Evolutionary conservation across 2,329 filamentous ascomycete genomes (phyloP).

Genomic region (Penicillium sp.): DNA sequence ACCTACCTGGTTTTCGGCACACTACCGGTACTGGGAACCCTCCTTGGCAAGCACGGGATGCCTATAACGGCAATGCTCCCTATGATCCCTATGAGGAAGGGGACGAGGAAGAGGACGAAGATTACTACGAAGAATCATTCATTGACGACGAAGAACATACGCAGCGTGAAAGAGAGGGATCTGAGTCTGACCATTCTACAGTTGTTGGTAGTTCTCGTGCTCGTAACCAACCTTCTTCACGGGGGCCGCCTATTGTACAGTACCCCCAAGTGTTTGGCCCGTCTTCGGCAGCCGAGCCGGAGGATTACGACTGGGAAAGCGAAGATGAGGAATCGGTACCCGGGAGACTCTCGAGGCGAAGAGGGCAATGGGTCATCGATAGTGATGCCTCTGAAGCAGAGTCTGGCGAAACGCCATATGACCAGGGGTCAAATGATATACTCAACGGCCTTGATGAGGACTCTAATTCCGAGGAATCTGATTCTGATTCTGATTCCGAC

Average conservation of each 20-base stretch:
- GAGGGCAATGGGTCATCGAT: slow-evolving; percentile 16
- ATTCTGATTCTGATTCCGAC: neutral
- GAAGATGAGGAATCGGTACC: neutral
- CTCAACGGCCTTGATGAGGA: no score
- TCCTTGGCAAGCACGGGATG: neutral
- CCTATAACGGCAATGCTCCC: neutral
- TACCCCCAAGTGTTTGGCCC: neutral
- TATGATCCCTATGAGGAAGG: slow-evolving; percentile 20
- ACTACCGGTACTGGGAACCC: neutral
- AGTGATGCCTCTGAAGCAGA: slow-evolving; percentile 8
- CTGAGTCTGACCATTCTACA: slow-evolving; percentile 35
- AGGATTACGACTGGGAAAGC: neutral
- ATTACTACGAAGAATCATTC: slow-evolving; percentile 36
- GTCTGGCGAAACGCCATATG: neutral
- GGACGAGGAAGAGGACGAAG: slow-evolving; percentile 23
- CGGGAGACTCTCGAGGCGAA: neutral
- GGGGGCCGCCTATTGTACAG: neutral
- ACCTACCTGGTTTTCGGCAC: neutral
- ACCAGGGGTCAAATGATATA: no score
- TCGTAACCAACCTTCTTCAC: neutral
- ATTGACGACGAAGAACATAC: slow-evolving; percentile 33
- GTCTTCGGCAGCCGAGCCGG: neutral
- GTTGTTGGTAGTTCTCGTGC: slow-evolving; percentile 26
- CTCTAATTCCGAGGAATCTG: neutral
- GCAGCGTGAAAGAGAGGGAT: slow-evolving; percentile 19